These are phyloP conservation scores for Hansenula lynferdii DNA, from an alignment of 1,139 yeast genomes.

Conservation along the genomic window DNA sequence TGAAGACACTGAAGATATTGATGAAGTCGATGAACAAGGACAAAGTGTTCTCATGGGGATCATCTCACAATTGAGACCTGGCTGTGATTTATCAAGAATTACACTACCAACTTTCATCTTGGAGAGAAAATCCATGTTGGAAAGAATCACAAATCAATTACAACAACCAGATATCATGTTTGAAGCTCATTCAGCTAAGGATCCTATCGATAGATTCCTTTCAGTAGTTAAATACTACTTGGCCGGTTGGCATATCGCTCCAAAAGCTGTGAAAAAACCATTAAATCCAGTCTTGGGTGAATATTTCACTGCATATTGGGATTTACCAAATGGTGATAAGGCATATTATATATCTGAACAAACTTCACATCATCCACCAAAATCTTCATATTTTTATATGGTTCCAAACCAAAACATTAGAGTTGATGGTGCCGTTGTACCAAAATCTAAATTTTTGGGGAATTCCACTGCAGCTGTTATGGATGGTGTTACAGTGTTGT, in stretches of 20 bases:
- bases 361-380: constrained; percentile 98
- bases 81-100: constrained; percentile 83
- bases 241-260: constrained; percentile 97
- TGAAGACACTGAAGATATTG: constrained; percentile 60
- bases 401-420: constrained; percentile 78
- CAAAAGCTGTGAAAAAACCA: constrained; percentile 97
- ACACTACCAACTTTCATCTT: constrained; percentile 93
- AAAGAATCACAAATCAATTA: constrained; percentile 85
- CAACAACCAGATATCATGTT: constrained; percentile 76
- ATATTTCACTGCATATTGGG: constrained; percentile 89
- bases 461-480: constrained; percentile 95
- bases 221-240: constrained; percentile 82
- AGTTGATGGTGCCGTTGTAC: constrained; percentile 85
- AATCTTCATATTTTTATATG: constrained; percentile 86
- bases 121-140: constrained; percentile 94
- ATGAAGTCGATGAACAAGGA: constrained; percentile 87
- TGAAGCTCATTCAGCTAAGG: constrained; percentile 56
- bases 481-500: constrained; percentile 83
- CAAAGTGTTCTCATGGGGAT: constrained; percentile 83
- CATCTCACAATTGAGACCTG: constrained; percentile 87
- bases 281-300: constrained; percentile 94
- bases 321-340: constrained; percentile 58
- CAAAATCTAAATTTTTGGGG: constrained; percentile 85
- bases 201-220: constrained; percentile 64
- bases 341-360: constrained; percentile 92